Conservation (phyloP, 2,329 filamentous ascomycete genomes). For the Ceratocystis lukuohia region DNA sequence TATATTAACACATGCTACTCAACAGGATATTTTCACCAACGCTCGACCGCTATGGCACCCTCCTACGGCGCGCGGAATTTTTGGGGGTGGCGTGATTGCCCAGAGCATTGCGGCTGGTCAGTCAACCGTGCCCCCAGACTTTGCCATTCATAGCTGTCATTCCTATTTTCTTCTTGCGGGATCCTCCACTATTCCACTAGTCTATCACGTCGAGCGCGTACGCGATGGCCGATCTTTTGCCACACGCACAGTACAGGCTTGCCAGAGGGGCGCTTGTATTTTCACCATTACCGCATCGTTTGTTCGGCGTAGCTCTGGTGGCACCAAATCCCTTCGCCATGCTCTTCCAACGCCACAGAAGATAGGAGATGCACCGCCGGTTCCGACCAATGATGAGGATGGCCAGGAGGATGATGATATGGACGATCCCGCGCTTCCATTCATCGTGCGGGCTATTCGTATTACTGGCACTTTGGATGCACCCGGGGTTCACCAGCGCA, state of each 20-base stretch:
- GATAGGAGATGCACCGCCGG: conserved; percentile 28
- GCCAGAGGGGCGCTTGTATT: conserved; percentile 76
- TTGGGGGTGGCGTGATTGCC: conserved; percentile 83
- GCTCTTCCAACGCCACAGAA: conserved; percentile 42
- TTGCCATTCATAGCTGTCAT: conserved; percentile 89
- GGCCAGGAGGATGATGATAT: conserved; percentile 33
- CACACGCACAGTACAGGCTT: conserved; percentile 88
- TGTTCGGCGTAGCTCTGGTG: conserved; percentile 49
- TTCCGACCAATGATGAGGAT: conserved; percentile 28
- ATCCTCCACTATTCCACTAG: conserved; percentile 67
- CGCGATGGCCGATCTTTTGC: conserved; percentile 81
- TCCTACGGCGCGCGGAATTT: conserved; percentile 81
- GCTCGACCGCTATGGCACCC: conserved; percentile 85
- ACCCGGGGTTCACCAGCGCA: conserved; percentile 49
- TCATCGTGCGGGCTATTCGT: conserved; percentile 34
- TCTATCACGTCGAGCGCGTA: conserved; percentile 91
- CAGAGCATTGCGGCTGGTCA: conserved; percentile 82
- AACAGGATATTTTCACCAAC: conserved; percentile 84
- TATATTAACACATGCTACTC: neutral
- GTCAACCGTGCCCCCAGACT: conserved; percentile 66
- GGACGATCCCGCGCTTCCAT: conserved; percentile 36
- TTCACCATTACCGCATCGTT: conserved; percentile 95
- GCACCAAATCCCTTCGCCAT: conserved; percentile 46
- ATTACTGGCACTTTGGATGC: conserved; percentile 28
- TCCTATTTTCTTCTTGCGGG: conserved; percentile 97